A percentile compares a stretch with the other conserved stretches of the same genome.
These are phyloP conservation scores for Trichoderma orchidacearum DNA, from an alignment of 495 filamentous ascomycete species.

Conservation along the genomic window DNA sequence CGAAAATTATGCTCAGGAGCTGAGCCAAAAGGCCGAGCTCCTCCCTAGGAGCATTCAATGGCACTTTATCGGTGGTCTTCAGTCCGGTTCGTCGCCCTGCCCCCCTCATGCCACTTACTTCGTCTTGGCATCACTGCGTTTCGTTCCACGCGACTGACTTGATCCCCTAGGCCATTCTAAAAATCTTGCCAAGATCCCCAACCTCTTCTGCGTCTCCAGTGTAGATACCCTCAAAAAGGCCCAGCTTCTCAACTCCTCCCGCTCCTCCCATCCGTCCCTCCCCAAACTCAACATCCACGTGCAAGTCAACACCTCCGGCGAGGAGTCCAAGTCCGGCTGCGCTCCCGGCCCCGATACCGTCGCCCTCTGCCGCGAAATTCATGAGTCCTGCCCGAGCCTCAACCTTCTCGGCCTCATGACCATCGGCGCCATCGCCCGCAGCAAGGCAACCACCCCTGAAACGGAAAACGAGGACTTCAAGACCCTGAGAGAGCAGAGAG, in stretches of 20 bases:
- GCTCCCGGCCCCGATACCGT: slow-evolving; percentile 45
- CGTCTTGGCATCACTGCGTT: not conserved
- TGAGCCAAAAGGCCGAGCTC: slow-evolving; percentile 67
- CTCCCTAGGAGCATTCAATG: slow-evolving; percentile 69
- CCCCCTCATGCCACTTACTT: too few relatives aligned
- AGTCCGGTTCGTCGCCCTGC: slow-evolving; percentile 37
- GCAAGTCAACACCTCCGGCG: slow-evolving; percentile 90
- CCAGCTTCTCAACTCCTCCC: slow-evolving; percentile 60
- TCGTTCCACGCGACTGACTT: not conserved
- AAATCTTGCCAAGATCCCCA: slow-evolving; percentile 68
- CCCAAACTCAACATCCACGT: slow-evolving; percentile 62
- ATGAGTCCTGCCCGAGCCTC: slow-evolving; percentile 56
- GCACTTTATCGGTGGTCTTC: slow-evolving; percentile 93
- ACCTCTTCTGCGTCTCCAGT: slow-evolving; percentile 86
- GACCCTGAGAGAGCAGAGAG: slow-evolving; percentile 51
- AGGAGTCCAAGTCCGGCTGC: slow-evolving; percentile 72
- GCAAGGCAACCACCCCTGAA: slow-evolving; percentile 51
- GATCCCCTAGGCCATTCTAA: slow-evolving; percentile 69
- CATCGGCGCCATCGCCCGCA: slow-evolving; percentile 84
- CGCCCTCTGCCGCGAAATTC: slow-evolving; percentile 50
- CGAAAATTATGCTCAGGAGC: slow-evolving; percentile 94
- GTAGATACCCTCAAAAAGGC: slow-evolving; percentile 84
- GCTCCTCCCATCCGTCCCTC: slow-evolving; percentile 32
- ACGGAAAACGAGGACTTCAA: slow-evolving; percentile 87
- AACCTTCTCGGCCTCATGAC: slow-evolving; percentile 83